A percentile compares a stretch with the other conserved stretches of the same genome.
Conservation (phyloP, 2,329 filamentous ascomycete genomes). For the Diaporthe humulicola region DNA sequence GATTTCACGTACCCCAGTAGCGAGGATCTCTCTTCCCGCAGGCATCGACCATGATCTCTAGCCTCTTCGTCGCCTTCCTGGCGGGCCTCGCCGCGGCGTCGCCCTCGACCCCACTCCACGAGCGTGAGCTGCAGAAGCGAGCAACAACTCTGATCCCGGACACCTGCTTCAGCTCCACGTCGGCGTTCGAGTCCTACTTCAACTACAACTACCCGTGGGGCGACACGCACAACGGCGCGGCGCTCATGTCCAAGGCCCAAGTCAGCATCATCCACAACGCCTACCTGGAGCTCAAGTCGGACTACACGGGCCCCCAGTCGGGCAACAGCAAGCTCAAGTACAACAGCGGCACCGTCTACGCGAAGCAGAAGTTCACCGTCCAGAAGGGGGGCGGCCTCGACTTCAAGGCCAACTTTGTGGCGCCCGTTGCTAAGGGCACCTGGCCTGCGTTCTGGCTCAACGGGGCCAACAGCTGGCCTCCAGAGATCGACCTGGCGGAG, state of each 20-base stretch:
- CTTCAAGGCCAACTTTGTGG: conserved; percentile 54
- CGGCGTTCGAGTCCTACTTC: conserved; percentile 56
- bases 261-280: conserved; percentile 55
- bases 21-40: not conserved
- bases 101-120: conserved; percentile 27
- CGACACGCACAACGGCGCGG: conserved; percentile 66
- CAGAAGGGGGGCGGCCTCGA: conserved; percentile 53
- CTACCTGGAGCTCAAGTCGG: conserved; percentile 59
- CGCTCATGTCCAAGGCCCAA: conserved; percentile 62
- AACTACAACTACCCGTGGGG: conserved; percentile 68
- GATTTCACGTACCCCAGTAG: not conserved
- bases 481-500: conserved; percentile 69
- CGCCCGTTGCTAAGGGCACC: conserved; percentile 56
- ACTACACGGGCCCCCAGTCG: conserved; percentile 54
- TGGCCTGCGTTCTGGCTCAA: conserved; percentile 71
- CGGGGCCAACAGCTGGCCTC: conserved; percentile 65
- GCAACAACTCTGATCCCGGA: conserved; percentile 51
- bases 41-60: conserved; percentile 29
- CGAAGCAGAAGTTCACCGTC: conserved; percentile 54
- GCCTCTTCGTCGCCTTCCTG: conserved; percentile 27
- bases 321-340: conserved; percentile 60
- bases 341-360: conserved; percentile 57
- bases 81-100: conserved; percentile 31
- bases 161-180: conserved; percentile 51
- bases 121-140: conserved; percentile 38